phyloP scores from a whole-genome alignment of 257 asterid genomes.

The Coffea eugenioides region DNA sequence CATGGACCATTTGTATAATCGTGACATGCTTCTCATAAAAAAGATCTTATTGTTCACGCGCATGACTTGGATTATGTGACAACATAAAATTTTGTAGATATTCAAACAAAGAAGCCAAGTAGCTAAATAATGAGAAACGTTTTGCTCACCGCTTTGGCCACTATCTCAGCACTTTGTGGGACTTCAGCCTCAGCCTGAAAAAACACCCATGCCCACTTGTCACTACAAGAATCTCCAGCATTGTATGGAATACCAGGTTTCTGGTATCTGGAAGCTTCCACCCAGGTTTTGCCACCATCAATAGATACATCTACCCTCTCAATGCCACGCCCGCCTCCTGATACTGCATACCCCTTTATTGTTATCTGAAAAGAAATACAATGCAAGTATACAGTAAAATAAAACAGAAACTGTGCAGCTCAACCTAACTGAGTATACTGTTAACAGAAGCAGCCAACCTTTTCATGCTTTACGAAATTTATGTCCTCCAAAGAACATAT shows the following conservation, averaged over 20 bases:
- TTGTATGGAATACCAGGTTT: constrained; percentile 60
- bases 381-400: not conserved
- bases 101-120: not conserved
- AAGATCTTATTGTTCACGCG: not conserved
- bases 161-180: constrained; percentile 57
- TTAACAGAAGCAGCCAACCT: constrained; percentile 47
- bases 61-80: not conserved
- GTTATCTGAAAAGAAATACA: constrained; percentile 46
- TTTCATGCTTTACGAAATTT: constrained; percentile 59
- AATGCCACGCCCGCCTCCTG: constrained; percentile 98
- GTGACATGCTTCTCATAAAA: not conserved
- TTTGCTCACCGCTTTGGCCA: constrained; percentile 85
- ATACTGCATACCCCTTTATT: constrained; percentile 86
- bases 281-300: constrained; percentile 90
- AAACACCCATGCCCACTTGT: constrained; percentile 98
- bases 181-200: constrained; percentile 81
- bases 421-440: not conserved
- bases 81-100: not conserved
- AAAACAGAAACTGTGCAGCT: not conserved
- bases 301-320: constrained; percentile 88
- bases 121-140: constrained; percentile 1
- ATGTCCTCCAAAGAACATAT: constrained; percentile 88
- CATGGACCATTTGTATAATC: not conserved
- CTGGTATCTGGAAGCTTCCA: constrained; percentile 82
- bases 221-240: constrained; percentile 59